Evolutionary conservation across 2,329 filamentous ascomycete genomes (phyloP).

Genomic region (Sporothrix curviconia): DNA sequence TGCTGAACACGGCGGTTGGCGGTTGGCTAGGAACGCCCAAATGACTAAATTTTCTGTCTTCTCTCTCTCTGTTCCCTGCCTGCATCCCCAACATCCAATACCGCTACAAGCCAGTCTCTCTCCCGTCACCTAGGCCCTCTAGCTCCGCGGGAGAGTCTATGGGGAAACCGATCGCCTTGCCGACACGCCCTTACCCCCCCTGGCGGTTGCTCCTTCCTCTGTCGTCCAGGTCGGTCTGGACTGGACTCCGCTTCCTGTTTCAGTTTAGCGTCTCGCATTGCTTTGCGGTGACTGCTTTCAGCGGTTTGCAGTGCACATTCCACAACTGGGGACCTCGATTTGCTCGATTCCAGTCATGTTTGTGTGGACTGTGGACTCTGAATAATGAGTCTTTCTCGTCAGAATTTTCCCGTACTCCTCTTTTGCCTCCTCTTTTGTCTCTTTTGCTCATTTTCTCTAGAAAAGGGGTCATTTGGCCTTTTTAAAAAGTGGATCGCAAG

Average conservation of each 20-base stretch:
- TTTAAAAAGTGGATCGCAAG: background rate
- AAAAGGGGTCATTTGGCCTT: slow-evolving; percentile 1
- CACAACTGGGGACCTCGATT: background rate
- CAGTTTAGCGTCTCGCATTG: background rate
- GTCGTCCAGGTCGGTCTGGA: background rate
- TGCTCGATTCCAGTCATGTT: no score
- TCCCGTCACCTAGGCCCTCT: background rate
- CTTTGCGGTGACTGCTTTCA: background rate
- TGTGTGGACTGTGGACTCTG: background rate
- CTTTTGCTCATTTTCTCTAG: background rate
- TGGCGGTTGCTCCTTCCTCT: background rate
- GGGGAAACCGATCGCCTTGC: slow-evolving; percentile 1
- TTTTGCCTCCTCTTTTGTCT: no score
- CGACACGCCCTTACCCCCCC: background rate
- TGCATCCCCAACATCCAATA: background rate
- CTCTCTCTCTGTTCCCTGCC: background rate
- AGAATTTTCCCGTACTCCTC: background rate
- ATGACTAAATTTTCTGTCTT: background rate
- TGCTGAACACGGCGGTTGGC: no score
- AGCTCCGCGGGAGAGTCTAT: background rate
- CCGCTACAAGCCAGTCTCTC: slow-evolving; percentile 5
- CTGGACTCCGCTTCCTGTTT: background rate
- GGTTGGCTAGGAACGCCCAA: background rate
- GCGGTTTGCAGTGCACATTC: background rate
- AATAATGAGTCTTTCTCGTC: background rate